phyloP scores from a whole-genome alignment of 495 filamentous ascomycete species.

The Aspergillus sclerotiicarbonarius region DNA sequence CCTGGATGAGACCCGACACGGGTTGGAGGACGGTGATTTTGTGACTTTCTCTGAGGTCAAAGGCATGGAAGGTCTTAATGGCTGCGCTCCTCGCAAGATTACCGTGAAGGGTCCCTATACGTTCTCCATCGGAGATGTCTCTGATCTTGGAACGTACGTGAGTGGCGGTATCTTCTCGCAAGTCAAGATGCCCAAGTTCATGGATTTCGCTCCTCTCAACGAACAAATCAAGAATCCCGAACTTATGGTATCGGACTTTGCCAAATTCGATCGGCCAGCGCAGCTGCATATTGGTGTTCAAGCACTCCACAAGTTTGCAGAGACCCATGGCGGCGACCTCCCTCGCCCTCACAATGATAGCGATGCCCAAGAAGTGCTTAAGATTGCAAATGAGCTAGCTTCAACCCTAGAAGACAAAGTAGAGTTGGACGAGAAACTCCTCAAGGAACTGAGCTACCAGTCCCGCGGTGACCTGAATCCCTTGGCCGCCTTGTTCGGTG shows the following conservation, averaged over 20 bases:
- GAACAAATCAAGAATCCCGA: constrained; percentile 82
- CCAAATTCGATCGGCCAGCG: constrained; percentile 91
- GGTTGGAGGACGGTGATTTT: constrained; percentile 92
- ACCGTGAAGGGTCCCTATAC: constrained; percentile 95
- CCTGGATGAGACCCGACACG: constrained; percentile 92
- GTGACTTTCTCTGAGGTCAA: constrained; percentile 92
- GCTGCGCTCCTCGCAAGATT: constrained; percentile 77
- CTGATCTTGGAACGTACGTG: constrained; percentile 77
- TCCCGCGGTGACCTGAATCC: constrained; percentile 89
- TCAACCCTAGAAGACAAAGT: constrained; percentile 64
- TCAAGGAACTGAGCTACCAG: constrained; percentile 92
- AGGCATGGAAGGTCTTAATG: constrained; percentile 89
- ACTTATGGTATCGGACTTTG: constrained; percentile 87
- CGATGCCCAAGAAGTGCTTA: constrained; percentile 76
- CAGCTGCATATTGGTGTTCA: constrained; percentile 93
- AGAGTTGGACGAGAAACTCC: constrained; percentile 88
- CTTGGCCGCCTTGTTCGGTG: constrained; percentile 94
- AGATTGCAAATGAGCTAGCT: constrained; percentile 67
- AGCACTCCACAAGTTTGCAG: constrained; percentile 80
- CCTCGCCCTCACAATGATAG: constrained; percentile 79
- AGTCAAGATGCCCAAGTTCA: constrained; percentile 94
- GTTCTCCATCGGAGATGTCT: constrained; percentile 94
- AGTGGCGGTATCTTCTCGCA: constrained; percentile 87
- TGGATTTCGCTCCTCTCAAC: constrained; percentile 81
- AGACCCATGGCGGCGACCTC: constrained; percentile 63